Conservation (phyloP, 257 asterid species). For the Paulownia fortunei region DNA sequence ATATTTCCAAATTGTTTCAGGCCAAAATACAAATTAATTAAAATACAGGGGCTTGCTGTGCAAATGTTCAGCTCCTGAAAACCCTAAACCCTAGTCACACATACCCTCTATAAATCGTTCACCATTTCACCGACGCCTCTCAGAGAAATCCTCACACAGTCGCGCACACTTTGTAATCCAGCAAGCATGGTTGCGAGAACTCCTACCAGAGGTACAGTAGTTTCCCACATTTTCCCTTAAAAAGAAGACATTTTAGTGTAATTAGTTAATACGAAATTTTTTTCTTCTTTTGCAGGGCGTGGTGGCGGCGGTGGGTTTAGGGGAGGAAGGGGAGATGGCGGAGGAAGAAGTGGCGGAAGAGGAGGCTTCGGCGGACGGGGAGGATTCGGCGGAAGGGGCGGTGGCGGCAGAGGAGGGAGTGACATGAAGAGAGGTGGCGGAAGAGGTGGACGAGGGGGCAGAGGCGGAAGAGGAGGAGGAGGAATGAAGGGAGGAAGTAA, state of each 20-base stretch:
- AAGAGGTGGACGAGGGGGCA: conserved; percentile 61
- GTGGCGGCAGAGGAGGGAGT: conserved; percentile 42
- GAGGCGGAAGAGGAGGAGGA: conserved; percentile 50
- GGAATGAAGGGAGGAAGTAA: conserved; percentile 78
- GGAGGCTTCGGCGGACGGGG: conserved; percentile 42
- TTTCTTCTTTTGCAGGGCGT: conserved; percentile 31
- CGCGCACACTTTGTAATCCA: background rate
- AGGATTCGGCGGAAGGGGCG: conserved; percentile 43
- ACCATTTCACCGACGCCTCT: background rate
- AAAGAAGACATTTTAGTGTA: background rate
- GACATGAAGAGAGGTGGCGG: conserved; percentile 42
- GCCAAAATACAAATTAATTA: background rate
- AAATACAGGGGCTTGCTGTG: conserved; percentile 9
- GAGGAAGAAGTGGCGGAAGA: conserved; percentile 36
- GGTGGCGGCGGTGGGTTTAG: conserved; percentile 54
- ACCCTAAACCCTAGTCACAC: conserved; percentile 41
- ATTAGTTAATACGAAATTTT: background rate
- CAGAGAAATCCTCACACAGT: background rate
- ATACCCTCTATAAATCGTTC: conserved; percentile 23
- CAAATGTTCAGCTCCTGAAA: conserved; percentile 8
- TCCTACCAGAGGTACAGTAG: conserved; percentile 32
- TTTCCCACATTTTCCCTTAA: background rate
- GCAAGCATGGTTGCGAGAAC: conserved; percentile 43
- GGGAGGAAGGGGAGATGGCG: conserved; percentile 44
- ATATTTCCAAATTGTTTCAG: background rate